Base-by-base conservation (phyloP, 2,329 filamentous ascomycete species). In the Cercospora citrullina region DNA sequence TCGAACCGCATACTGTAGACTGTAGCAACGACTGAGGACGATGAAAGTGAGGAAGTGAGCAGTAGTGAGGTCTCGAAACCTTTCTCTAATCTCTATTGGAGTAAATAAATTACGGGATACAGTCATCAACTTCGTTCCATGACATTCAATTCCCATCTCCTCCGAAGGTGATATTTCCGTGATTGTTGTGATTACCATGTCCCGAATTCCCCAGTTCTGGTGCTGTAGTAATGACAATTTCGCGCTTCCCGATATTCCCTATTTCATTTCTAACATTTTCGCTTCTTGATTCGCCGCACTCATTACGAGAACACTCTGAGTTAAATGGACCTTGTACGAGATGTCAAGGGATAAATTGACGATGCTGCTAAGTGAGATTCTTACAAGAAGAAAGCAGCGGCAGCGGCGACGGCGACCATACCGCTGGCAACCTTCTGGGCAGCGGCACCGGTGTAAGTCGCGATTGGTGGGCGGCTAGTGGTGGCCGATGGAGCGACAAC, bases 381-480 rank as follows among this genome's bases (percentile, higher is more conserved):
- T 58, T 58, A 58, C 53, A 58, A 58, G 53, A 58, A 58, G 53
- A 58, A 21, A 31, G 53, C 53, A 26, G 53, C 53, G 6, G 53
- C 53, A 16, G 53, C 53, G 4, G 53, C 53, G n/a, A n/a, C 53
- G 16, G 53, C 53, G 53, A 58, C 53, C 12, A 58, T n/a, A 31
- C 26, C 53, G 23, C 53, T 16, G n/a, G 53, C 53, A 30, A 16
- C 53, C 26, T 58, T 58, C 53, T 58, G 26, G 53, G 26, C 8
- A 26, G 53, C 53, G 14, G 53, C 53, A 30, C 53, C 53, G 8
- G 53, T 58, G 53, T 28, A 58, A 39, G 16, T n/a, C 36, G 36
- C 36, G 26, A 30, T 10, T 12, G 53, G 21, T 30, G 53, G 53
- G 30, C 26, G 6, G 30, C 26, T 58, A 10, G 53, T 58, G 26